Evolutionary conservation across 768 basidiomycete species (phyloP), one percentile per base, ranked within the genome.

Genomic region (Boletus pseudo-olivaceus): DNA sequence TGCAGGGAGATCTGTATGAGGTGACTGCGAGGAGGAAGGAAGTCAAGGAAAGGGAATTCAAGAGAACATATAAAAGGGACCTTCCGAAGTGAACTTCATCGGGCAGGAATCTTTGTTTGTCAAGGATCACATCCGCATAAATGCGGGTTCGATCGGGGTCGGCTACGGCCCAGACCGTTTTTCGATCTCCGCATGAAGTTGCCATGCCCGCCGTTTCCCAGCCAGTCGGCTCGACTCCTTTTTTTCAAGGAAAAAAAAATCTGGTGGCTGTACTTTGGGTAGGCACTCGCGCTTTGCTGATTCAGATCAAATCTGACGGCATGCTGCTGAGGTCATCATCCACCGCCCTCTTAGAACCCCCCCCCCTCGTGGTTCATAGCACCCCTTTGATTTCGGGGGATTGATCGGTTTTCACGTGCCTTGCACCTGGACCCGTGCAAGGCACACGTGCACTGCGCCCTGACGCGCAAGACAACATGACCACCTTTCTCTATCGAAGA

Each of bases 61-160:
- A 68, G 67, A 66, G 67, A 70, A 63, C 70, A 73, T 70, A 73
- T 70, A 74, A 67, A 71, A 67, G 69, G 67, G 66, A 68, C 67
- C 69, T 62, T 62, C 61, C 62, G 59, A 70, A 62, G 56, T 62
- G 56, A 62, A 63, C 60, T 23, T 23, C 23, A 72, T 70, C 71
- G 69, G 71, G 59, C 47, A 55, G 20, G 51, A 65, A 67, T 72
- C 65, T 71, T 66, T 69, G 67, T 70, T 69, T 72, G 71, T 67
- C 64, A 68, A 59, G 60, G 59, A 58, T 66, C 58, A 59, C 66
- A 62, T 62, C 59, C 63, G 62, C 62, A 68, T 67, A 64, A 66
- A 70, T 66, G 54, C 65, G 71, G 69, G 67, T 65, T 63, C 71
- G 69, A 70, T 70, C 69, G 69, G 67, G 67, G 65, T 72, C 69